Percentiles rank a stretch among this genome's conserved stretches.
phyloP scores from a whole-genome alignment of 140 eudicot species.

The Oenanthe javanica region DNA sequence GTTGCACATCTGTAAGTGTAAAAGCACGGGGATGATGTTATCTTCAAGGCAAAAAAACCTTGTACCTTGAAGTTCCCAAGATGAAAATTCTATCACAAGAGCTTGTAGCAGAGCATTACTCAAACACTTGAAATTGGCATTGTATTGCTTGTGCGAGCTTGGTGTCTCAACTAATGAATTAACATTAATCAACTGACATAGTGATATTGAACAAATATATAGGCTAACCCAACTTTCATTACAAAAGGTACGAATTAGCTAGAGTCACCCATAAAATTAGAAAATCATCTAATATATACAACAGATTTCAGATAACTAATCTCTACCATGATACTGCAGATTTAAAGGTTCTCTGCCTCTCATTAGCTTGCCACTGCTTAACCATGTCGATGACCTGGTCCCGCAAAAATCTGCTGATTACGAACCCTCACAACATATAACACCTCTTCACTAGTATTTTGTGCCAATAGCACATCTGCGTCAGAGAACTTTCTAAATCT shows the following conservation, averaged over 20 bases:
- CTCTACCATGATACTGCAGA: constrained; percentile 18
- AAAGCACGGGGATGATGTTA: constrained; percentile 23
- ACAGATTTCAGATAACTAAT: background rate
- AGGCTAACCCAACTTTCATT: background rate
- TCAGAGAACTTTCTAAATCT: constrained; percentile 8
- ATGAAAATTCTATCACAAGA: constrained; percentile 2
- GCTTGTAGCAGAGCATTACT: constrained; percentile 26
- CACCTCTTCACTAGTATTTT: background rate
- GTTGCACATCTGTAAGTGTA: constrained; percentile 1
- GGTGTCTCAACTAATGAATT: background rate
- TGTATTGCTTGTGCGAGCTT: background rate
- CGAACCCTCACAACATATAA: constrained; percentile 12
- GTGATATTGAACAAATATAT: background rate
- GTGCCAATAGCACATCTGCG: constrained; percentile 15
- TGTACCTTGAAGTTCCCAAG: constrained; percentile 17
- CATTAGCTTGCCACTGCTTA: constrained; percentile 10
- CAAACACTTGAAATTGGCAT: background rate
- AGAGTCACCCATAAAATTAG: background rate
- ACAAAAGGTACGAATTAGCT: background rate
- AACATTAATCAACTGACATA: background rate
- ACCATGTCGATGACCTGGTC: constrained; percentile 7
- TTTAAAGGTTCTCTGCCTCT: constrained; percentile 23
- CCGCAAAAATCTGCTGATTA: constrained; percentile 5
- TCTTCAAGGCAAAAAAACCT: constrained; percentile 16
- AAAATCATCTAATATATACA: background rate